These are phyloP conservation scores for Bryum argenteum DNA, from an alignment of 225 moss, liverwort and hornwort species.

Conservation along the genomic window DNA sequence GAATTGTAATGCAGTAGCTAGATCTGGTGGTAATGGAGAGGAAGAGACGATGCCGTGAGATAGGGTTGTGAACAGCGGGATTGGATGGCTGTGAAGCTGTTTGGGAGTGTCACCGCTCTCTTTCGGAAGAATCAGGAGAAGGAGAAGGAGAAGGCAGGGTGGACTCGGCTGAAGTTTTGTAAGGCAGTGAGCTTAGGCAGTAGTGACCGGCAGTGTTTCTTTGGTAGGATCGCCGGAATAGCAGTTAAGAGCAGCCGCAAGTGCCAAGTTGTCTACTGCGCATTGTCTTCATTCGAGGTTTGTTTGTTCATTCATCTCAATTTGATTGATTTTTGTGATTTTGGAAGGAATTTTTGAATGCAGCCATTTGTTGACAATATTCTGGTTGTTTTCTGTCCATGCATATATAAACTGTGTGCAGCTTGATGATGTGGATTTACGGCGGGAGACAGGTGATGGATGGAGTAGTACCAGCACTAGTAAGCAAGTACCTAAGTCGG, in stretches of 20 bases:
- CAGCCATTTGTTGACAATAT: constrained; percentile 28
- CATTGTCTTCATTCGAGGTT: constrained; percentile 58
- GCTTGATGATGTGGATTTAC: constrained; percentile 66
- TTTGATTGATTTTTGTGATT: background rate
- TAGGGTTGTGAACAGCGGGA: constrained; percentile 23
- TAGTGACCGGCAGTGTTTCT: constrained; percentile 41
- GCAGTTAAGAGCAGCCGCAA: constrained; percentile 28
- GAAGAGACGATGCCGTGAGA: constrained; percentile 14
- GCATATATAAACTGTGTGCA: constrained; percentile 50
- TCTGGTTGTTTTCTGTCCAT: constrained; percentile 42
- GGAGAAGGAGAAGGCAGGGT: constrained; percentile 3
- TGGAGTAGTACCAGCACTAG: constrained; percentile 41
- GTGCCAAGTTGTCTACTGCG: constrained; percentile 33
- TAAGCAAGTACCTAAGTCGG: constrained; percentile 40
- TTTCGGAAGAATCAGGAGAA: constrained; percentile 19
- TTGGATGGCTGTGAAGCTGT: constrained; percentile 64
- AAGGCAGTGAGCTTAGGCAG: constrained; percentile 11
- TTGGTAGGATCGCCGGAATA: constrained; percentile 44
- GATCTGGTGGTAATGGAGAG: constrained; percentile 31
- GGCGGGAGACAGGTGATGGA: constrained; percentile 61
- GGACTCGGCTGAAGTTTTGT: constrained; percentile 32
- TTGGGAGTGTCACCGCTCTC: constrained; percentile 58
- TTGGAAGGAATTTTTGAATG: background rate
- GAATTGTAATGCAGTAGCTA: background rate
- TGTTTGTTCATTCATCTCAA: background rate